A percentile compares a stretch with the other conserved stretches of the same genome.
Conservation (phyloP, 2,329 filamentous ascomycete species). For the Phaeoacremonium minimum region DNA sequence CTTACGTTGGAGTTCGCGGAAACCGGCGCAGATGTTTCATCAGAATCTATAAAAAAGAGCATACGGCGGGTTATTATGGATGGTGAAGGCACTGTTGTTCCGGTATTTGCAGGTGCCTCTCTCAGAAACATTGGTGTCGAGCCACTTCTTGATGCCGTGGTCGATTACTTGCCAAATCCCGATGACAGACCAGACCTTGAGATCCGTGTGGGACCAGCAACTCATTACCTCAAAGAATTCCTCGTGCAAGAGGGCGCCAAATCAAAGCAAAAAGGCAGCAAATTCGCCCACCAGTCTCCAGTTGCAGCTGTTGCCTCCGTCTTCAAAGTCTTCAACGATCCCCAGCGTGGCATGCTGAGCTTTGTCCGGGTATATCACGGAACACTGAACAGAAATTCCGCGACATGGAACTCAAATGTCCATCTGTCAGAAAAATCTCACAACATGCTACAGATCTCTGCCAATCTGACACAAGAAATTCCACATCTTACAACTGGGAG, state of each 20-base stretch:
- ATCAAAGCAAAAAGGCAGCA: slow-evolving; percentile 27
- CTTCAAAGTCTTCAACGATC: slow-evolving; percentile 93
- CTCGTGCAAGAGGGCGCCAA: slow-evolving; percentile 22
- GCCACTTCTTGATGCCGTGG: slow-evolving; percentile 81
- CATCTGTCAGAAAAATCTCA: slow-evolving; percentile 75
- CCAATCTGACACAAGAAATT: slow-evolving; percentile 80
- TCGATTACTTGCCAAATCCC: slow-evolving; percentile 83
- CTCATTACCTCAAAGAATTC: slow-evolving; percentile 37
- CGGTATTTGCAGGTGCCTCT: slow-evolving; percentile 87
- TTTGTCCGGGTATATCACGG: slow-evolving; percentile 93
- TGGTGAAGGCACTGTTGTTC: slow-evolving; percentile 69
- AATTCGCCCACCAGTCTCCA: slow-evolving; percentile 20
- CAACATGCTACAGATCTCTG: slow-evolving; percentile 84
- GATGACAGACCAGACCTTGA: slow-evolving; percentile 74
- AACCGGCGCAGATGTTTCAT: slow-evolving; percentile 67
- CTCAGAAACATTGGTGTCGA: slow-evolving; percentile 93
- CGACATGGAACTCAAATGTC: slow-evolving; percentile 84
- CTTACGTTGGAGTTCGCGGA: slow-evolving; percentile 84
- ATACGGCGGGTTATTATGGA: slow-evolving; percentile 68
- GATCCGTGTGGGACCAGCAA: slow-evolving; percentile 62
- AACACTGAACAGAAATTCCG: slow-evolving; percentile 65
- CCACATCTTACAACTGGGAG: slow-evolving; percentile 77
- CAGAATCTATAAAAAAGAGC: slow-evolving; percentile 64
- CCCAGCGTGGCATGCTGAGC: slow-evolving; percentile 79
- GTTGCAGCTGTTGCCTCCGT: slow-evolving; percentile 58